Percentiles rank a stretch among this genome's conserved stretches.
Conservation (phyloP, 805 yeast genomes). For the Lipomyces orientalis region DNA sequence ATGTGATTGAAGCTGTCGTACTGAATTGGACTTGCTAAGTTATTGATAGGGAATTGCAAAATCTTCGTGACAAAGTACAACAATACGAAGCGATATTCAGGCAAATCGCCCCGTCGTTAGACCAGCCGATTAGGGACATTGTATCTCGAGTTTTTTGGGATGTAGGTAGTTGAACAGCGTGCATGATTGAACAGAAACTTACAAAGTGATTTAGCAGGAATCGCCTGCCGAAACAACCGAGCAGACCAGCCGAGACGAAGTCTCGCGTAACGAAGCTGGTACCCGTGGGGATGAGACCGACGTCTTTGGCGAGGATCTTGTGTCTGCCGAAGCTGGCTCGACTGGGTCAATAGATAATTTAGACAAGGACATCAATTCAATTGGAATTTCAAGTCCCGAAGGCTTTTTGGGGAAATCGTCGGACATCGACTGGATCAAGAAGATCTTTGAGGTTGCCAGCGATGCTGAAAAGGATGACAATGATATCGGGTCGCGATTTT, state of each 20-base stretch:
- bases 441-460: constrained; percentile 17
- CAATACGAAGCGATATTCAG: constrained; percentile 16
- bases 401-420: constrained; percentile 31
- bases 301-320: constrained; percentile 25
- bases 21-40: background rate
- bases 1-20: background rate
- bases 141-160: constrained; percentile 5
- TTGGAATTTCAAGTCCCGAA: constrained; percentile 26
- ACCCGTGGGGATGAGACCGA: constrained; percentile 9
- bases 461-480: constrained; percentile 21
- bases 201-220: background rate
- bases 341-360: constrained; percentile 31
- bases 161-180: constrained; percentile 2
- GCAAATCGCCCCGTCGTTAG: constrained; percentile 5
- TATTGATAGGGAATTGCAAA: constrained; percentile 23
- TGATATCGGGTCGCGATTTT: constrained; percentile 7
- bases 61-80: constrained; percentile 22
- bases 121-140: constrained; percentile 2
- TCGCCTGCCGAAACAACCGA: background rate
- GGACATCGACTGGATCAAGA: constrained; percentile 28
- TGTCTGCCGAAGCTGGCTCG: constrained; percentile 34
- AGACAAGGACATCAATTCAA: constrained; percentile 31
- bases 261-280: background rate
- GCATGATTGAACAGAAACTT: background rate
- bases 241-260: background rate